Evolutionary conservation across 192 early-diverging fungal species (phyloP), one percentile per base, ranked within the genome.

Genomic region (Entomortierella lignicola): DNA sequence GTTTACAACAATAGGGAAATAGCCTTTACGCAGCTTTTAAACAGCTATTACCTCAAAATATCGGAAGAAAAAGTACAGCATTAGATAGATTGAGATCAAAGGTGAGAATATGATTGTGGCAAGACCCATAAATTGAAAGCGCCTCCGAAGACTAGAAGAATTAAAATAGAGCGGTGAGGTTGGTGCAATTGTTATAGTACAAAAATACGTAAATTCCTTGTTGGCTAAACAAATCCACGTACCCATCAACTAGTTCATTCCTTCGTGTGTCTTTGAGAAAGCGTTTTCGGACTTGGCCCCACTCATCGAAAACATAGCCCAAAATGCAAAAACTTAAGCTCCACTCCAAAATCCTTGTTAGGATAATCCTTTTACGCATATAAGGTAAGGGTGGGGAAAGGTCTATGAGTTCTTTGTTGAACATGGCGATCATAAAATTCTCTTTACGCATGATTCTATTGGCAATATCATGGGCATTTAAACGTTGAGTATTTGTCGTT

Each of bases 361-460:
- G 86, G 31, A 91, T 84, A 41, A 92, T 90, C 29, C 81, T 68
- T 17, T 80, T 72, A 34, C 83, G 68, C 42, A 92, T 48, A 17
- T 83, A 83, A 0, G 90, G 89, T 18, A 93, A 37, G 0, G 95
- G 95, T 4, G 96, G 82, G 4, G 87, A 83, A 17, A 97, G 83
- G 71, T 98, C 87, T 15, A 99, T 82, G 31, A 97, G 56, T 30
- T 97, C 95, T 72, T 94, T 96, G 85, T 97, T 96, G 81, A 98
- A 96, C 58, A 99, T 74, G 23, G 95, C 96, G 62, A 98, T 92
- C 85, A 96, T 84, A 81, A 98, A 99, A 85, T 99, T 99, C 43
- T 99, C 98, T 48, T 92, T 92, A 20, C 98, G 91, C 93, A 98
- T 91, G 68, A 99, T 99, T 20, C 97, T 92, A 82, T 94, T 97